Base-by-base conservation (phyloP, 257 asterid species). In the Anisodus acutangulus region DNA sequence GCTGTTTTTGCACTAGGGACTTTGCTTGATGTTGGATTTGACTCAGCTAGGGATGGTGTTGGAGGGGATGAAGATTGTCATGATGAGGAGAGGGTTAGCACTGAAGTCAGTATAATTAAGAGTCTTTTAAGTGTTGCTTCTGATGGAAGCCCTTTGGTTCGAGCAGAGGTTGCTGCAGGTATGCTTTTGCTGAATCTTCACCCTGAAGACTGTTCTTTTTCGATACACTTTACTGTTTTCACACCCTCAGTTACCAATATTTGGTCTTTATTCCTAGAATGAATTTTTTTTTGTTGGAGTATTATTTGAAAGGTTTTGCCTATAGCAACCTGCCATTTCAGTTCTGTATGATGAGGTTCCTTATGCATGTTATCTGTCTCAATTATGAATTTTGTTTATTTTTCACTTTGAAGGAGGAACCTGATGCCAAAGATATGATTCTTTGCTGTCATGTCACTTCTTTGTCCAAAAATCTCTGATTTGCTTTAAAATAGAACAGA, bases 141-240 rank as follows among this genome's bases (percentile, higher is more conserved):
- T 79, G 99, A 97, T 85, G 99, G 99, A 86, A 97, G 98, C 89
- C 98, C 99, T 43, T 89, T 95, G 83, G 99, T 97, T 58, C 97
- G 99, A 57, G 98, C 97, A 19, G 99, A 97, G 94, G 99, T 94
- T 85, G 98, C 98, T 82, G 95, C 94, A 85, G 98, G 99, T 97
- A 93, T 83, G 97, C 84, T 39, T 54, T 53, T 78, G 26, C 82
- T 53, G 49, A 53, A 31, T 51, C 63, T 51, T 76, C 64, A 51
- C 41, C 62, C 81, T 76, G 81, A 53, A 26, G 63, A 76, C 15
- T 26, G 22, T 51, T 76, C 81, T 26, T 53, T 26, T 76, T 51
- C 45, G 49, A 53, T 78, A 53, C 64, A 31, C 64, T 26, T 31
- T 49, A 8, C n/a, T 8, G 62, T 51, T 53, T 22, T 49, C 19